A percentile compares a stretch with the other conserved stretches of the same genome.
Evolutionary conservation across 2,329 filamentous ascomycete species (phyloP).

Genomic region (Clonostachys chloroleuca): DNA sequence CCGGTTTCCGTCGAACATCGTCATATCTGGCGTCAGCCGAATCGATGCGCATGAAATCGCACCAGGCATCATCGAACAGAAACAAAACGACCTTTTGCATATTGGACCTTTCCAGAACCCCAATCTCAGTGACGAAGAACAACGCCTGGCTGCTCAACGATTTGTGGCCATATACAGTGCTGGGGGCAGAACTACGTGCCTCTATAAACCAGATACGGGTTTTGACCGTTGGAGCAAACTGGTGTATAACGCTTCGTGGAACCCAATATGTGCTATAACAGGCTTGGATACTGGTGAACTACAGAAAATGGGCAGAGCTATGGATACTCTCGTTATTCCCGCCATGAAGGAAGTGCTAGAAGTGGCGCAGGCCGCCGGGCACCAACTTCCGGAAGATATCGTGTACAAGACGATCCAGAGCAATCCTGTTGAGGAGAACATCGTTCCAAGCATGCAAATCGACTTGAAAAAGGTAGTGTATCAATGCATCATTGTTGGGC

Average conservation of each 20-base stretch:
- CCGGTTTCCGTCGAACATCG: slow-evolving; percentile 42
- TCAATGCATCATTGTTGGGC: too few species aligned
- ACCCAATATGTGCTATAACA: slow-evolving; percentile 45
- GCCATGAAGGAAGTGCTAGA: slow-evolving; percentile 48
- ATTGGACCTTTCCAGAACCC: slow-evolving; percentile 44
- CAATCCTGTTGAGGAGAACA: slow-evolving; percentile 42
- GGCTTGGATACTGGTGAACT: slow-evolving; percentile 46
- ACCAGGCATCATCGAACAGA: slow-evolving; percentile 44
- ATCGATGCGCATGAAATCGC: slow-evolving; percentile 44
- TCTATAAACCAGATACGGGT: slow-evolving; percentile 32
- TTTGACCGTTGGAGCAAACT: slow-evolving; percentile 44
- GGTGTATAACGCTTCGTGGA: slow-evolving; percentile 44
- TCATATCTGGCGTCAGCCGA: slow-evolving; percentile 47
- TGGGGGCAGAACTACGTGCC: slow-evolving; percentile 34
- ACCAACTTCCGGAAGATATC: slow-evolving; percentile 29
- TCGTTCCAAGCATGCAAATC: slow-evolving; percentile 49
- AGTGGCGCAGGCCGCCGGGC: slow-evolving; percentile 35
- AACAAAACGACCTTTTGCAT: slow-evolving; percentile 41
- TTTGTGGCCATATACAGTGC: slow-evolving; percentile 44
- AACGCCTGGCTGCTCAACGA: slow-evolving; percentile 22
- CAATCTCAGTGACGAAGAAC: slow-evolving; percentile 12
- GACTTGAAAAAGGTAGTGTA: slow-evolving; percentile 31
- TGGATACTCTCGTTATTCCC: slow-evolving; percentile 44
- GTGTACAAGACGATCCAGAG: slow-evolving; percentile 37
- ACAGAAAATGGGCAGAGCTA: slow-evolving; percentile 32